These are phyloP conservation scores for Apiospora koreana DNA, from an alignment of 2,329 filamentous ascomycete genomes.

Conservation along the genomic window DNA sequence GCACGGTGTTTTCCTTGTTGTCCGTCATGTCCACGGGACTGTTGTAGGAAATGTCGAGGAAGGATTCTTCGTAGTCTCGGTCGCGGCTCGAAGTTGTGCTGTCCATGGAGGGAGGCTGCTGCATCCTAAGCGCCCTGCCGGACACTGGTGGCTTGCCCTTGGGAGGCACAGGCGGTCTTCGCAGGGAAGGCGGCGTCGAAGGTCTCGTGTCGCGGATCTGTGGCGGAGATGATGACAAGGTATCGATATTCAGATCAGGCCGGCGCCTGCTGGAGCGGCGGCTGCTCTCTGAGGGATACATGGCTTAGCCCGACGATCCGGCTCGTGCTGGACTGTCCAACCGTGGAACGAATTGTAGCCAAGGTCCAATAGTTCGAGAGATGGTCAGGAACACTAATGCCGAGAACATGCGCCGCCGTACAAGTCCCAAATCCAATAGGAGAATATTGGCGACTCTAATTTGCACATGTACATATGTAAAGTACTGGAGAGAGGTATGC, in stretches of 20 bases:
- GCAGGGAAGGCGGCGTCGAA: slow-evolving; percentile 32
- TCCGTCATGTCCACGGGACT: slow-evolving; percentile 23
- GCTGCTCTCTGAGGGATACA: slow-evolving; percentile 26
- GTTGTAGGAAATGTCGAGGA: slow-evolving; percentile 27
- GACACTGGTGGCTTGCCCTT: slow-evolving; percentile 36
- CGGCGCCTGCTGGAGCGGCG: slow-evolving; percentile 32
- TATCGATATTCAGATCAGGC: slow-evolving; percentile 40
- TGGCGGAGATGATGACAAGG: slow-evolving; percentile 23
- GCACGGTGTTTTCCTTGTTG: slow-evolving; percentile 29
- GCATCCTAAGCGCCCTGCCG: slow-evolving; percentile 33
- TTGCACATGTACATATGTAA: background rate
- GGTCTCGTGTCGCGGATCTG: slow-evolving; percentile 21
- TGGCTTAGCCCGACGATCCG: slow-evolving; percentile 1
- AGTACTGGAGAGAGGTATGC: background rate
- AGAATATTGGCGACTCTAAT: background rate
- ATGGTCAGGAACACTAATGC: slow-evolving; percentile 3
- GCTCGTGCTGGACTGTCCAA: background rate
- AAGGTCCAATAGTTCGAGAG: background rate
- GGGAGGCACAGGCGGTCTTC: slow-evolving; percentile 27
- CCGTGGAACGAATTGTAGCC: slow-evolving; percentile 2
- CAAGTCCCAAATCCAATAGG: slow-evolving; percentile 1
- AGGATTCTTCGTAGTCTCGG: slow-evolving; percentile 30
- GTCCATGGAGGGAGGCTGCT: slow-evolving; percentile 22
- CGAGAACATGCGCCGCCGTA: background rate
- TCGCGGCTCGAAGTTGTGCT: slow-evolving; percentile 19